Percentiles rank a stretch among this genome's conserved stretches.
These are phyloP conservation scores for Trichophyton mentagrophytes DNA, from an alignment of 2,329 filamentous ascomycete species.

Conservation along the genomic window DNA sequence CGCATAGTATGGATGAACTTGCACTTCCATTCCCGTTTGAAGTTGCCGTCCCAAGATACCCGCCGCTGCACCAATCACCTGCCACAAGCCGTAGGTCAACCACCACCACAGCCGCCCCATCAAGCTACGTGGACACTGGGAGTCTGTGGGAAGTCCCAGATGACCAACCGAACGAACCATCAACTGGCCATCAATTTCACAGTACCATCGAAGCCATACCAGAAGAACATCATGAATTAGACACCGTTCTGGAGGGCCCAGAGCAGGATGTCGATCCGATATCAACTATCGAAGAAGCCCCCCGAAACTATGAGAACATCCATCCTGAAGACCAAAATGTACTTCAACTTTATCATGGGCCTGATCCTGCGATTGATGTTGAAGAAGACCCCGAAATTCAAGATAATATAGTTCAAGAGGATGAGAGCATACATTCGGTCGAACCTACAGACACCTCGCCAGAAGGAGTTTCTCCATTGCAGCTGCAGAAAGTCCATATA, in stretches of 20 bases:
- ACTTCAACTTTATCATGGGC: background rate
- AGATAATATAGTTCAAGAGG: background rate
- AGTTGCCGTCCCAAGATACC: constrained; percentile 8
- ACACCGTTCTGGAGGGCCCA: background rate
- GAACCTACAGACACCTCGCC: background rate
- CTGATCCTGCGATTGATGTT: background rate
- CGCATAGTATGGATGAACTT: constrained; percentile 20
- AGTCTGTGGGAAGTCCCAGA: background rate
- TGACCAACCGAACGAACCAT: background rate
- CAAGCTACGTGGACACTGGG: background rate
- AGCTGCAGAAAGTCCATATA: background rate
- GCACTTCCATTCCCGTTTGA: constrained; percentile 17
- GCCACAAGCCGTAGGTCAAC: background rate
- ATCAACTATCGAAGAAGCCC: background rate
- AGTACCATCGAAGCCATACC: background rate
- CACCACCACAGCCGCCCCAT: background rate
- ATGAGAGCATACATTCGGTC: background rate
- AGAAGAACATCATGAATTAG: too few relatives aligned
- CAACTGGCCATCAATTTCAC: background rate
- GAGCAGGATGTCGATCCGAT: background rate
- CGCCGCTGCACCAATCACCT: background rate
- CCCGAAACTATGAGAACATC: background rate
- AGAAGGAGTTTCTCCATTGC: background rate
- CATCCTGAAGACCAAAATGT: background rate
- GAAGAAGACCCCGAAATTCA: background rate